Evolutionary conservation across 1,284 basidiomycete species (phyloP), one percentile per base, ranked within the genome.

Genomic region (Ustilago crameri): DNA sequence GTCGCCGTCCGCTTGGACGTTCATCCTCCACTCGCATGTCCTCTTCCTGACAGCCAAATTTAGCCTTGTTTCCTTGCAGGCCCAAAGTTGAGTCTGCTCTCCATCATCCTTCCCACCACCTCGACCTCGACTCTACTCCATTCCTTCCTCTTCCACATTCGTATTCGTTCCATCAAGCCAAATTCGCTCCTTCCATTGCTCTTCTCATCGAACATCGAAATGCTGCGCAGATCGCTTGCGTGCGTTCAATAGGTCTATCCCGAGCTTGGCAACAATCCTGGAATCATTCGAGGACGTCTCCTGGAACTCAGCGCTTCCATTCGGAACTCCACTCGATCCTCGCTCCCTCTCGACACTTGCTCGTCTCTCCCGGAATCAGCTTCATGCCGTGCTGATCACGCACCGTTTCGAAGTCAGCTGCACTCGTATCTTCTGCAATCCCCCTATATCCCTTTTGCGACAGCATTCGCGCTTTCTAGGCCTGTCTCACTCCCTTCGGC

Each of bases 171-270:
- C 18, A 44, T 27, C 43, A 18, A 9, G 9, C 23, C 17, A 45
- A 15, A 18, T 22, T 41, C 24, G 15, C 23, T 32, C 34, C 24
- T 22, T 30, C 26, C 5, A 42, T 9, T 7, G 17, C 27, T 45
- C 38, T 40, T 9, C 22, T 42, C 41, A 22, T 22, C 45, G 45
- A 47, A 12, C n/a, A 20, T 34, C 18, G 45, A 47, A 18, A 42
- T 42, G 20, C 41, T 23, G 9, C 20, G 23, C 18, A 7, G 18
- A 9, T 22, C 41, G 20, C 41, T 42, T 15, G 20, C 15, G 18
- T 14, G 22, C 41, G 17, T 9, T 42, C 41, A 23, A 22, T 42
- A 42, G 38, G 17, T 42, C 41, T 4, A 3, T 23, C 41, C 23
- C 18, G 17, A 40, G 38, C 38, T 30, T 30, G 30, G 12, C 30